Conservation (phyloP, 352 stramenopile species). For the Discostella stelligera region DNA sequence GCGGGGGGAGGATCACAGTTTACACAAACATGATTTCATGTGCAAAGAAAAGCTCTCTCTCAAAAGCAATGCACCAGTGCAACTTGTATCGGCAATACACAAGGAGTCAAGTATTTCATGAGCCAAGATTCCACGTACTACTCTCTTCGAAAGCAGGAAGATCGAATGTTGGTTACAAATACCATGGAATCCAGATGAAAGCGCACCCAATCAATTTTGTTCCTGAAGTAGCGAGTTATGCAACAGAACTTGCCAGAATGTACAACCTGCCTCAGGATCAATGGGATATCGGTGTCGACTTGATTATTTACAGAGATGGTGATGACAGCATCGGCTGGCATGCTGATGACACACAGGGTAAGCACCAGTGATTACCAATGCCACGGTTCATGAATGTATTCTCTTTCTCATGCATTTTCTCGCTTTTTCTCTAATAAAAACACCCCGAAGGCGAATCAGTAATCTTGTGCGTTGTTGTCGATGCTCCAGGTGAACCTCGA, state of each 20-base stretch:
- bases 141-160: slow-evolving; percentile 34
- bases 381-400: background rate
- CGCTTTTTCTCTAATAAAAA: background rate
- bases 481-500: slow-evolving; percentile 30
- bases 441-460: slow-evolving; percentile 38
- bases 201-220: slow-evolving; percentile 38
- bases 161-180: slow-evolving; percentile 34
- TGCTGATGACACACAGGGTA: slow-evolving; percentile 62
- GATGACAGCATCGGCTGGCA: slow-evolving; percentile 61
- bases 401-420: background rate
- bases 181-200: slow-evolving; percentile 58
- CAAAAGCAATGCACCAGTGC: slow-evolving; percentile 42
- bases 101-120: slow-evolving; percentile 20
- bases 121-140: slow-evolving; percentile 62
- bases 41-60: slow-evolving; percentile 14
- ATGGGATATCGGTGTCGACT: slow-evolving; percentile 58
- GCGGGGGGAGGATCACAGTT: slow-evolving; percentile 31
- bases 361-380: slow-evolving; percentile 6
- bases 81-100: slow-evolving; percentile 59
- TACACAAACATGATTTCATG: slow-evolving; percentile 25
- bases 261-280: slow-evolving; percentile 29
- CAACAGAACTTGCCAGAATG: slow-evolving; percentile 14
- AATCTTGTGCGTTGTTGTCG: slow-evolving; percentile 51
- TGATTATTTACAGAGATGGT: slow-evolving; percentile 59
- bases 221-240: slow-evolving; percentile 35